These are phyloP conservation scores for Magnaporthiopsis incrustans DNA, from an alignment of 2,329 filamentous ascomycete species.

Conservation along the genomic window DNA sequence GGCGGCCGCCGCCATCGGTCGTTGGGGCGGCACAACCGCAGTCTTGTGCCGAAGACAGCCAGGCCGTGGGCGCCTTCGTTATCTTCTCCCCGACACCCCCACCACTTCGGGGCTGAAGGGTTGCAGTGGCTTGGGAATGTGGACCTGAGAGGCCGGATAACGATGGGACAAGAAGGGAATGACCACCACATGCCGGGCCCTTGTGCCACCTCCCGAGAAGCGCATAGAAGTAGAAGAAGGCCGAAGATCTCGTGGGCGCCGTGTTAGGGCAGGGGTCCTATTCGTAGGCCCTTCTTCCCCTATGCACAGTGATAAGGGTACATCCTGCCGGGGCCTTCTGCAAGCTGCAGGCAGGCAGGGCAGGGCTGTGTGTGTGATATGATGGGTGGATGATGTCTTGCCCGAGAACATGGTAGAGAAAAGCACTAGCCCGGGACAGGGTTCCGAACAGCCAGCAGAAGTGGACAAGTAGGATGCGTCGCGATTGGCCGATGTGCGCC, in stretches of 20 bases:
- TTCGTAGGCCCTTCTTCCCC: not conserved
- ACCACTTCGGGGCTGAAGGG: not conserved
- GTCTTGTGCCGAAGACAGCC: not conserved
- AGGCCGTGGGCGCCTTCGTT: not conserved
- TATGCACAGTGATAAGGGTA: not conserved
- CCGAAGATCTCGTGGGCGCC: not conserved
- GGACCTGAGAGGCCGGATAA: not conserved
- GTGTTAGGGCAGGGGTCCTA: not conserved
- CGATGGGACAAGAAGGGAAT: not conserved
- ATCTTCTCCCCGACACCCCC: not conserved
- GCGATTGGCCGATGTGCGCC: not conserved
- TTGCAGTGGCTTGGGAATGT: not conserved
- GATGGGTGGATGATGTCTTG: not conserved
- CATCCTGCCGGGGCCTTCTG: not conserved
- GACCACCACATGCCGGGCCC: not conserved
- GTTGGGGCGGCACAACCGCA: not conserved
- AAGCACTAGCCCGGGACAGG: not conserved
- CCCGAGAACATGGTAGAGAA: not conserved
- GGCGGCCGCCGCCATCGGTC: not conserved
- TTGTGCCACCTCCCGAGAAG: not conserved
- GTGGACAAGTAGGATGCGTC: not conserved
- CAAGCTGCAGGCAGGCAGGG: not conserved
- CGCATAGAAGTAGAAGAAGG: not conserved
- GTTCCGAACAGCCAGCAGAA: not conserved
- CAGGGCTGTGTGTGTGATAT: not conserved